Evolutionary conservation across 2,329 filamentous ascomycete species (phyloP).

Genomic region (Fusarium phyllophilum): DNA sequence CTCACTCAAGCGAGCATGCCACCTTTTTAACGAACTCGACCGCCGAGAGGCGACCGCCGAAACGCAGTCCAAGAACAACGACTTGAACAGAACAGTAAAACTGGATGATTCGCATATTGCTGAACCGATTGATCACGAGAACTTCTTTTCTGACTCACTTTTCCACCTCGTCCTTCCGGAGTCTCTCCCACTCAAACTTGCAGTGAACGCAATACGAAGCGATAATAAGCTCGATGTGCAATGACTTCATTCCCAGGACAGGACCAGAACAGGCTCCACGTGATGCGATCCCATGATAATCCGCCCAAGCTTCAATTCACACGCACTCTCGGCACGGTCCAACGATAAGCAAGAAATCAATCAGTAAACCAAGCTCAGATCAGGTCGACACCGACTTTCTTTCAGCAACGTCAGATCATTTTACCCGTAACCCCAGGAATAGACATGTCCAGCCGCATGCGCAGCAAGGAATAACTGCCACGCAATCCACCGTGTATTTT

Average conservation of each 20-base stretch:
- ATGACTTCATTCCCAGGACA: conserved; percentile 34
- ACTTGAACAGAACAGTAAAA: conserved; percentile 18
- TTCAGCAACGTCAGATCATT: conserved; percentile 13
- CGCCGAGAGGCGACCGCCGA: conserved; percentile 33
- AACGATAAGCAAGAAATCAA: conserved; percentile 2
- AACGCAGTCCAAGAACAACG: conserved; percentile 1
- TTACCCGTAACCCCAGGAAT: not conserved
- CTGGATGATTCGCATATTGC: conserved; percentile 25
- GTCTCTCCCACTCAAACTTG: not conserved
- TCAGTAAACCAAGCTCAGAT: conserved; percentile 14
- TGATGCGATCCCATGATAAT: conserved; percentile 25
- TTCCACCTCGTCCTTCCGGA: not conserved
- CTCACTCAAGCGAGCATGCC: conserved; percentile 43
- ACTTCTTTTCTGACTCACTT: conserved; percentile 12
- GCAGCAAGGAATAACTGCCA: conserved; percentile 7
- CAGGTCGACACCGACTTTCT: conserved; percentile 39
- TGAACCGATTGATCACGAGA: conserved; percentile 31
- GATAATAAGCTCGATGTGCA: conserved; percentile 11
- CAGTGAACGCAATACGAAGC: conserved; percentile 18
- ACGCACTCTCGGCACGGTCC: conserved; percentile 13
- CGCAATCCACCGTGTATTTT: not conserved
- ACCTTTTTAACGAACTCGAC: conserved; percentile 37
- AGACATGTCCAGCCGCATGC: conserved; percentile 7
- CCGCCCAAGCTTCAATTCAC: not conserved
- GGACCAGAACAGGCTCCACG: conserved; percentile 26